Base-by-base conservation (phyloP, 176 grass and related monocot genomes). In the sorghum (Sorghum bicolor) region DNA sequence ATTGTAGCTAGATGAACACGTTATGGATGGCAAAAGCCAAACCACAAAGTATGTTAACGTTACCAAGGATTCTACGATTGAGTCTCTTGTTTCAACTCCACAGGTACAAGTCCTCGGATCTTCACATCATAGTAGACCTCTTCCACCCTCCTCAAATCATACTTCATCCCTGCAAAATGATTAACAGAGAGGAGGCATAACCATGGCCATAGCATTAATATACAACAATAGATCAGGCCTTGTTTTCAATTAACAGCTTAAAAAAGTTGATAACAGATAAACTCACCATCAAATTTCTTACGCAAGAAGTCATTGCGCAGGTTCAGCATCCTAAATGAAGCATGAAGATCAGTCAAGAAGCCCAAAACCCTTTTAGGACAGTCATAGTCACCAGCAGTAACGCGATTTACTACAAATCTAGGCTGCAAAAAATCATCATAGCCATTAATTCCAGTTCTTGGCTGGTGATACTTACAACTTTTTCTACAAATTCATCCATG, bases 101-200 rank as follows among this genome's bases (percentile, higher is more conserved):
- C 73, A 32, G 93, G 80, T 29, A 83, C 91, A 8, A 98, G 91
- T 78, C 96, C 93, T 41, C 93, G 83, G 84, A 98, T 95, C 74
- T 98, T 98, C 17, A 98, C 96, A 70, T 98, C 96, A 67, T 98
- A 98, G 73, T 90, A 98, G 8, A 98, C 96, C 77, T 98, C 96
- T 79, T 98, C 96, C 43, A 98, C 93, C 80, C 93, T 95, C 72
- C 93, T 94, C 47, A 98, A 80, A 72, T 98, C 96, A 80, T 98
- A 98, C 83, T 95, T 98, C 96, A 94, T 98, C 73, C 96, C 93
- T 98, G 84, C 16, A 48, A 85, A 85, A 32, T 15, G 2, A 66
- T 65, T 22, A 31, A 43, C 19, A 80, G 48, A 37, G 17, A 53
- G 4, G 1, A 47, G 14, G 5, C 29, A 30, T 15, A 6, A 11